Evolutionary conservation across 768 basidiomycete genomes (phyloP).

Genomic region (Pleurotus cornucopiae): DNA sequence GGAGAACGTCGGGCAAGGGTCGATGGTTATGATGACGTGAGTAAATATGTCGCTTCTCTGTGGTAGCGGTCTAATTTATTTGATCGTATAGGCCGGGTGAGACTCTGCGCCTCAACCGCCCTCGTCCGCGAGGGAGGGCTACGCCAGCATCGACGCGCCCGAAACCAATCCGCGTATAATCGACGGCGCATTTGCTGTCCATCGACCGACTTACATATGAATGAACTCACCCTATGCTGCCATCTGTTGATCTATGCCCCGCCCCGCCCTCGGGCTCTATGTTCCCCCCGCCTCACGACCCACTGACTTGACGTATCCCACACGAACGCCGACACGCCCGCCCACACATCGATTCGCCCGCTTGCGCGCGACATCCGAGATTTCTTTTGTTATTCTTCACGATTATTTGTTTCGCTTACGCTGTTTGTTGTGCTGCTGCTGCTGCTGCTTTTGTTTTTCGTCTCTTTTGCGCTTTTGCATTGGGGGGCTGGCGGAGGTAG

Average conservation of each 20-base stretch:
- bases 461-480: neutral
- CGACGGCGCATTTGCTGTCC: neutral
- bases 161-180: constrained; percentile 27
- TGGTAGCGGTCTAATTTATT: neutral
- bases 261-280: neutral
- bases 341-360: no score
- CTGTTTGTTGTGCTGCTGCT: no score
- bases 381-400: constrained; percentile 1
- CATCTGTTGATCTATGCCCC: neutral
- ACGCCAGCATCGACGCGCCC: constrained; percentile 38
- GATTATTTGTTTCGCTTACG: no score
- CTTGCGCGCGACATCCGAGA: constrained; percentile 2
- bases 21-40: constrained; percentile 50
- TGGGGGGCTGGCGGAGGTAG: no score
- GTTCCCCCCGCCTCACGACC: neutral
- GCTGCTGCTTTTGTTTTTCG: neutral
- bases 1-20: constrained; percentile 43
- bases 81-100: constrained; percentile 35
- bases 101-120: constrained; percentile 42
- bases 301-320: neutral
- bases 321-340: no score
- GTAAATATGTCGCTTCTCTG: constrained; percentile 22
- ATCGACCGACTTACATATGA: constrained; percentile 22
- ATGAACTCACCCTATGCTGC: neutral
- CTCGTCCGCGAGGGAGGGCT: constrained; percentile 45